A percentile compares a stretch with the other conserved stretches of the same genome.
Conservation (phyloP, 1,139 yeast genomes). For the Blastobotrys proliferans region DNA sequence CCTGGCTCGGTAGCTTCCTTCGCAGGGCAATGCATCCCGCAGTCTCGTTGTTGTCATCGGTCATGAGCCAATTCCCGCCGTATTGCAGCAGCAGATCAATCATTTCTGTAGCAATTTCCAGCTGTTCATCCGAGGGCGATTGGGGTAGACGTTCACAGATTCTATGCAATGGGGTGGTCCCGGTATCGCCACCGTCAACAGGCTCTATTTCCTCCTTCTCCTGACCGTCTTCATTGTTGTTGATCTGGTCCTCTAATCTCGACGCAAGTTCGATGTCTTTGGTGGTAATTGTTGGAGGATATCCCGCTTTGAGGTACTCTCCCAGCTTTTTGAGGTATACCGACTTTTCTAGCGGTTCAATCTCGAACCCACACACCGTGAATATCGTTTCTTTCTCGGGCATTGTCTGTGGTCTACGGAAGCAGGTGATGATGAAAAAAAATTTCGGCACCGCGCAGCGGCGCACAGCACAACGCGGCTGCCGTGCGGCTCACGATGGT, state of each 20-base stretch:
- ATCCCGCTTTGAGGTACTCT: conserved; percentile 52
- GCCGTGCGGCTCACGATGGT: no score
- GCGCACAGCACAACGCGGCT: no score
- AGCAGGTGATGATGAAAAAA: no score
- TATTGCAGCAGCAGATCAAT: conserved; percentile 66
- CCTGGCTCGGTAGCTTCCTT: conserved; percentile 25
- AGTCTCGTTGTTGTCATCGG: conserved; percentile 63
- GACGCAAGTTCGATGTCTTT: conserved; percentile 55
- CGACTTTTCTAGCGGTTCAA: conserved; percentile 50
- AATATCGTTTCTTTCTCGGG: conserved; percentile 45
- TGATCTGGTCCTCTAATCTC: conserved; percentile 8
- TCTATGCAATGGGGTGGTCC: conserved; percentile 78
- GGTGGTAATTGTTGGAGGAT: conserved; percentile 77
- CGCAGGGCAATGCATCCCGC: conserved; percentile 61
- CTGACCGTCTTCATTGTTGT: conserved; percentile 13
- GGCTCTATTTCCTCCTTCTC: conserved; percentile 9
- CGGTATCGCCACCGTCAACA: conserved; percentile 36
- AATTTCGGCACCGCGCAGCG: no score
- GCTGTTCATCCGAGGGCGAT: conserved; percentile 42
- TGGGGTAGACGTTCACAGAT: conserved; percentile 34
- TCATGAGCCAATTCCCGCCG: conserved; percentile 83
- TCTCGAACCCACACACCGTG: conserved; percentile 54
- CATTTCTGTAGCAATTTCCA: conserved; percentile 47
- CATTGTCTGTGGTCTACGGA: no score
- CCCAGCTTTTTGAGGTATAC: conserved; percentile 45